Conservation (phyloP, 2,329 filamentous ascomycete species). For the Ceratocystis huliohia region DNA sequence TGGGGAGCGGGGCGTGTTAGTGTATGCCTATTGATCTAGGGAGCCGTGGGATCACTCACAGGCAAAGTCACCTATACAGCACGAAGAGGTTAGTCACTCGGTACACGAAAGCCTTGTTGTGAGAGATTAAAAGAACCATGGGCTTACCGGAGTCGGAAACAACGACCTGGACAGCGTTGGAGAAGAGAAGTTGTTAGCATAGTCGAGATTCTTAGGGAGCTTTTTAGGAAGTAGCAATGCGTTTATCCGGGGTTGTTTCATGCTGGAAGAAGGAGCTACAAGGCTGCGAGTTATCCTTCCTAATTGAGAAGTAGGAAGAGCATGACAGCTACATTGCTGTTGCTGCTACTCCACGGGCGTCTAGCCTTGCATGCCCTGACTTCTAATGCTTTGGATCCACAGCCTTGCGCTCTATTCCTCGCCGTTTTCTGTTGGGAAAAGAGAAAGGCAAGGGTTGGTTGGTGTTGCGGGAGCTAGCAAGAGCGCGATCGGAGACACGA, state of each 20-base stretch:
- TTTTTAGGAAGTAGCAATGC: too few relatives aligned
- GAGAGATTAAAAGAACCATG: constrained; percentile 1
- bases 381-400: too few relatives aligned
- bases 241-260: neutral
- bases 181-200: neutral
- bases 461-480: too few relatives aligned
- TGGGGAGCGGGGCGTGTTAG: constrained; percentile 31
- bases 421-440: neutral
- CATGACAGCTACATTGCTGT: neutral
- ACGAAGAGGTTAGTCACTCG: constrained; percentile 24
- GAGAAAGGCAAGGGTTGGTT: too few relatives aligned
- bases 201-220: too few relatives aligned
- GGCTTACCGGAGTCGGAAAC: constrained; percentile 88
- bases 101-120: constrained; percentile 16
- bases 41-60: constrained; percentile 41
- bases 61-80: constrained; percentile 55
- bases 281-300: constrained; percentile 4
- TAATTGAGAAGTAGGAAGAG: neutral
- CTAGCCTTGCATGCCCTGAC: too few relatives aligned
- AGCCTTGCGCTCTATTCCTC: too few relatives aligned
- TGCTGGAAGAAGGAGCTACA: constrained; percentile 5
- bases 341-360: neutral
- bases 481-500: too few relatives aligned
- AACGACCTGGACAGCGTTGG: constrained; percentile 54
- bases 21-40: constrained; percentile 5